Base-by-base conservation (phyloP, 345 rosid species). In the Arabis alpina region DNA sequence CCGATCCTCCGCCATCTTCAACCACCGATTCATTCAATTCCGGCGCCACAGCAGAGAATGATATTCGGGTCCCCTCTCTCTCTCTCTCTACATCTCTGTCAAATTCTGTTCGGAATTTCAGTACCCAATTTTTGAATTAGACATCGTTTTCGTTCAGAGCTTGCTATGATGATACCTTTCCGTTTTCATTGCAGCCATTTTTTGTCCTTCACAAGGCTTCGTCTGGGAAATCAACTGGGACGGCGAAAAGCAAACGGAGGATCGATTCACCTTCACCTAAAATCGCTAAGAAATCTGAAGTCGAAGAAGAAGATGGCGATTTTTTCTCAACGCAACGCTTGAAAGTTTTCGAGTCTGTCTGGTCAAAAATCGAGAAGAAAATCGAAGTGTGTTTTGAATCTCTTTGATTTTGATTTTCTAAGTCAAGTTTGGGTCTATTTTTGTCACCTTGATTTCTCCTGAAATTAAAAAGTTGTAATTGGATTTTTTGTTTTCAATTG, bases 321-420 rank as follows among this genome's bases (percentile, higher is more conserved):
- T 43, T 19, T 59, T 71, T 41, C 68, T 64, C 74, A 62, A 58
- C 71, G 27, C 54, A 63, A 63, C 81, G 84, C 48, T 67, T 78
- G 73, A 82, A 82, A 71, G 90, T 89, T 58, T 92, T 82, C 77
- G 77, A 82, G 32, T 62, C 76, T 62, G 88, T 87, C 55, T 92
- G 96, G 96, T 85, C 93, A 10, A 81, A 80, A 23, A 85, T 87
- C 3, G 88, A 86, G 61, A 78, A 79, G 27, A 75, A 83, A 10
- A 78, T 87, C 55, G 79, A 78, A 76, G 98, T 87, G 50, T 6
- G 79, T 59, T 64, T 64, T 54, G 48, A n/a, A 15, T 63, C 59
- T 63, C 59, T 28, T 28, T 19, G 23, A 19, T 19, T 36, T 14
- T 13, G 14, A 60, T 27, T 3, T 47, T 43, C 12, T 56, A 9